Base-by-base conservation (phyloP, 1,284 basidiomycete species). In the Trametes sp. region DNA sequence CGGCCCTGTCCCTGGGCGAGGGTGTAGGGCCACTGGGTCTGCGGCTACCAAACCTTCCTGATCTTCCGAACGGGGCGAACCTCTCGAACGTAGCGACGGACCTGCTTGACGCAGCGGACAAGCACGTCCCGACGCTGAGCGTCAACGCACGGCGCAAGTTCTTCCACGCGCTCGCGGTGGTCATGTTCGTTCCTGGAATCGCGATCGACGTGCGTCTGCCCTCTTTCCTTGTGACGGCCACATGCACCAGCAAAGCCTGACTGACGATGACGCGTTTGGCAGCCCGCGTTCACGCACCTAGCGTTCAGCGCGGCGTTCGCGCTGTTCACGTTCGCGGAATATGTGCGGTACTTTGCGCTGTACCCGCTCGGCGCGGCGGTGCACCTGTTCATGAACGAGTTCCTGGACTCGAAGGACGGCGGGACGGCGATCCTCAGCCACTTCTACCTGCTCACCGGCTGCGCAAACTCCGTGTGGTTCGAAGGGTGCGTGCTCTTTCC, bases 351-450 rank as follows among this genome's bases (percentile, higher is more conserved):
- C 78, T 99, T 98, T 78, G 98, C 98, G 35, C 86, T 99, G 33
- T 98, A 97, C 78, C 98, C 98, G 3, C 93, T 98, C 70, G 96
- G 96, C 9, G 97, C 94, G 5, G 84, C 89, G 13, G 87, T 99
- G 28, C 98, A 99, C 78, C 81, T 98, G 64, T 99, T 99, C 79
- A 90, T 99, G 85, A 93, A 92, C 79, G 97, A 99, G 77, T 99
- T 99, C 73, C 81, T 98, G 73, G 98, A 99, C 76, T 84, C 92
- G 70, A 96, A 96, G 80, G 98, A 99, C 76, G 87, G 90, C 51
- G 98, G 98, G 6, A 98, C 97, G 10, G 98, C 96, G 13, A 98
- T 99, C 70, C 77, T 99, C 65, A 96, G 94, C 72, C 98, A 99
- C 77, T 98, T 99, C 73, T 99, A 98, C 80, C 81, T 99, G 50